Base-by-base conservation (phyloP, 345 rosid species). In the Euphorbia peplus region DNA sequence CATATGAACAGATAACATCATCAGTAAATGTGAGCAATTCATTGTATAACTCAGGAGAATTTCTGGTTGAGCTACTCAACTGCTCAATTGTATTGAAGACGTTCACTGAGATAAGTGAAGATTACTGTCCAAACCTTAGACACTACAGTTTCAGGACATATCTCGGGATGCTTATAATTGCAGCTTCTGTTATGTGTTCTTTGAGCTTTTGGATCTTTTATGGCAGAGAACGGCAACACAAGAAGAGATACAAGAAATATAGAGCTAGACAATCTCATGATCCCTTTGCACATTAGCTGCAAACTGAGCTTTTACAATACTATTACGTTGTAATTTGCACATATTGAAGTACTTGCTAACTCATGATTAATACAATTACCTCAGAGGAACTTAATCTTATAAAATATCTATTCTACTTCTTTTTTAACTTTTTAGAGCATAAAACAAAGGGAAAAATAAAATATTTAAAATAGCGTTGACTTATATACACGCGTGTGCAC, bases 141-240 rank as follows among this genome's bases (percentile, higher is more conserved):
- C 42, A 18, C 24, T 66, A 66, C 37, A 73, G 76, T 41, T 59
- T 14, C 35, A 14, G 71, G 66, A 73, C 71, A n/a, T 73, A 46
- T 39, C 67, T 66, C 14, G 76, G 76, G 32, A 39, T 73, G 71
- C 35, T 66, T 13, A 32, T 46, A 19, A 63, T 66, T 24, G 54
- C 71, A 50, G 24, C 54, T 59, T 73, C 76, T 4, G 66, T 53
- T 35, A 59, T 73, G 76, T 61, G 47, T 47, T 67, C 71, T 60
- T 30, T 66, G 41, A 24, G 59, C 52, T 66, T 66, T n/a, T 73
- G 76, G 76, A 12, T 73, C 5, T 25, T 18, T 52, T 52, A 73
- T 51, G 66, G 52, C 26, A 73, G 71, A 37, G 67, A 60, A 10
- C 58, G 66, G 19, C 29, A 28, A 16, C 52, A 66, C 39, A 68